A percentile compares a stretch with the other conserved stretches of the same genome.
Conservation (phyloP, 2,329 filamentous ascomycete genomes). For the Microcyclospora tardicrescens region DNA sequence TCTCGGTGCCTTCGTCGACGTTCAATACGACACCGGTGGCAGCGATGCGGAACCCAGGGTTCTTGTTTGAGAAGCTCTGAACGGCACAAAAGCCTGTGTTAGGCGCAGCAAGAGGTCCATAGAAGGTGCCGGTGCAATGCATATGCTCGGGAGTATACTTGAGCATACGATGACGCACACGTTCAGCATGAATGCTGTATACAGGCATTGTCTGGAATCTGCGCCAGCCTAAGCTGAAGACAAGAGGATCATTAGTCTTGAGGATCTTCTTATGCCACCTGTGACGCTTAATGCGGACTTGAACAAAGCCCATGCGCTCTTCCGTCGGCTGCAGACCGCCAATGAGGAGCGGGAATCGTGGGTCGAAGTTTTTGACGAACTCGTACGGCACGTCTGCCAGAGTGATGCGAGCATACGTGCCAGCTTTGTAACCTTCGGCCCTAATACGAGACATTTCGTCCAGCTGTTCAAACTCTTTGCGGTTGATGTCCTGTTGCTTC, state of each 20-base stretch:
- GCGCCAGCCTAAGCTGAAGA: conserved; percentile 93
- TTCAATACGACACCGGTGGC: conserved; percentile 87
- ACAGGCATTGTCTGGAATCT: conserved; percentile 86
- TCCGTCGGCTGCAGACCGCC: conserved; percentile 89
- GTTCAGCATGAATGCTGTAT: conserved; percentile 89
- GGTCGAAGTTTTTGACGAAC: conserved; percentile 71
- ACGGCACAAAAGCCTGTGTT: conserved; percentile 94
- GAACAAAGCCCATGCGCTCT: conserved; percentile 88
- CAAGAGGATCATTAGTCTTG: conserved; percentile 93
- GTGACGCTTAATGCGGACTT: conserved; percentile 92
- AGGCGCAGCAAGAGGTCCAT: conserved; percentile 84
- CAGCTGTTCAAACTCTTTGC: conserved; percentile 75
- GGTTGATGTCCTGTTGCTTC: conserved; percentile 95
- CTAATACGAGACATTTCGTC: conserved; percentile 71
- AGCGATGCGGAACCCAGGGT: conserved; percentile 82
- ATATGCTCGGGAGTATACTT: conserved; percentile 99
- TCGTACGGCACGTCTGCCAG: conserved; percentile 82
- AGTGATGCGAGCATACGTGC: conserved; percentile 84
- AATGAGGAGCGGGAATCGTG: conserved; percentile 70
- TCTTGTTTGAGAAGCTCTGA: conserved; percentile 72
- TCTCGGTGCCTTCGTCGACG: conserved; percentile 91
- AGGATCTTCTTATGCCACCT: conserved; percentile 99
- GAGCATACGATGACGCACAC: conserved; percentile 90
- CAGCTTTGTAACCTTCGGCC: conserved; percentile 82
- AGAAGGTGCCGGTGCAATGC: conserved; percentile 96